phyloP scores from a whole-genome alignment of 805 yeast species.

The Starmera quercuum region DNA sequence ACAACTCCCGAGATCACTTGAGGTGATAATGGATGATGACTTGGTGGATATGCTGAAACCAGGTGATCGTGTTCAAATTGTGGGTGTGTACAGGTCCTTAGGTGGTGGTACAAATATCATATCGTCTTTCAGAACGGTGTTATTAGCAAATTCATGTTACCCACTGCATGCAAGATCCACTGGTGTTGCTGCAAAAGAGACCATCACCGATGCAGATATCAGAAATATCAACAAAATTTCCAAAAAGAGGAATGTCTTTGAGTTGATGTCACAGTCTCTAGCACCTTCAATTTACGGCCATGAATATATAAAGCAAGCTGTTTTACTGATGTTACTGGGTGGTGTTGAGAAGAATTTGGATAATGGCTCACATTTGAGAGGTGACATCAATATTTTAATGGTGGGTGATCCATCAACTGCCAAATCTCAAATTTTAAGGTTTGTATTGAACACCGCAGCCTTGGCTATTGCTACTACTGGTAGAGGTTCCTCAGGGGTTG shows the following conservation, averaged over 20 bases:
- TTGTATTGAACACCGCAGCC: slow-evolving; percentile 90
- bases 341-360: slow-evolving; percentile 91
- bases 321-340: slow-evolving; percentile 82
- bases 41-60: slow-evolving; percentile 89
- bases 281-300: slow-evolving; percentile 97
- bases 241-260: slow-evolving; percentile 64
- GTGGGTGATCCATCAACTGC: slow-evolving; percentile 99
- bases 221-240: slow-evolving; percentile 78
- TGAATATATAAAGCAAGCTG: slow-evolving; percentile 85
- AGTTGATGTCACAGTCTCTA: slow-evolving; percentile 71
- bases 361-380: slow-evolving; percentile 95
- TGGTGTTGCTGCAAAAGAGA: slow-evolving; percentile 65
- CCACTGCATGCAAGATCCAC: slow-evolving; percentile 84
- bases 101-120: slow-evolving; percentile 58
- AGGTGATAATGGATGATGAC: slow-evolving; percentile 90
- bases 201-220: slow-evolving; percentile 72
- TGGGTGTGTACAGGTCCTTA: slow-evolving; percentile 87
- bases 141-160: slow-evolving; percentile 84
- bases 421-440: slow-evolving; percentile 89
- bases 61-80: slow-evolving; percentile 90
- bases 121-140: slow-evolving; percentile 72
- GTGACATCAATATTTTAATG: slow-evolving; percentile 93
- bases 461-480: slow-evolving; percentile 98
- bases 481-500: slow-evolving; percentile 99
- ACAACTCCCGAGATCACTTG: slow-evolving; percentile 89